A percentile compares a stretch with the other conserved stretches of the same genome.
Evolutionary conservation across 495 filamentous ascomycete genomes (phyloP).

Genomic region (Cercophora sp.): DNA sequence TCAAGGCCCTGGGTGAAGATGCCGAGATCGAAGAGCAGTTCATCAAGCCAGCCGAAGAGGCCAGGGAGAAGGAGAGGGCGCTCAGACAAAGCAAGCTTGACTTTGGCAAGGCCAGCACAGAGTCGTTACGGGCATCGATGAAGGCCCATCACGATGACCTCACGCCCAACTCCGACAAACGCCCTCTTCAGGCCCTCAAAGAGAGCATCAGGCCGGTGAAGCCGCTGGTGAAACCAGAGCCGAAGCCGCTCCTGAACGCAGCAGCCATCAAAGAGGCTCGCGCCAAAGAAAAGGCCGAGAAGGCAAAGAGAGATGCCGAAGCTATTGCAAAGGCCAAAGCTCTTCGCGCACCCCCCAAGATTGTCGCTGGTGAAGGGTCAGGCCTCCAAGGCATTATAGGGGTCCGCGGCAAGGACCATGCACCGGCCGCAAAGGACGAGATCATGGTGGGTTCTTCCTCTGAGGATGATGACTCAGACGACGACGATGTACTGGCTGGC

Average conservation of each 20-base stretch:
- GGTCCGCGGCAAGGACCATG: conserved; percentile 71
- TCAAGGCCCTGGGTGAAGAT: conserved; percentile 74
- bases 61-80: conserved; percentile 33
- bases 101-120: conserved; percentile 35
- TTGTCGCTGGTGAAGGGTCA: conserved; percentile 69
- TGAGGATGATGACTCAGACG: conserved; percentile 51
- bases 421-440: conserved; percentile 58
- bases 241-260: conserved; percentile 36
- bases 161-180: conserved; percentile 38
- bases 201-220: too few species aligned
- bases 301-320: conserved; percentile 64
- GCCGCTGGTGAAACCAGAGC: conserved; percentile 30
- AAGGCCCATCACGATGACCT: conserved; percentile 36
- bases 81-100: conserved; percentile 68
- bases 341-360: conserved; percentile 51
- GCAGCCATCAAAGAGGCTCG: conserved; percentile 63
- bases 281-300: conserved; percentile 67
- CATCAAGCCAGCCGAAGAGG: conserved; percentile 47
- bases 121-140: conserved; percentile 22
- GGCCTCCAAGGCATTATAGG: conserved; percentile 68
- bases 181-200: conserved; percentile 19
- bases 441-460: conserved; percentile 90
- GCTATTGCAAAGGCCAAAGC: conserved; percentile 63
- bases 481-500: conserved; percentile 38
- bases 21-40: conserved; percentile 47